Conservation (phyloP, 1,284 basidiomycete species). For the Rhodofomes roseus region DNA sequence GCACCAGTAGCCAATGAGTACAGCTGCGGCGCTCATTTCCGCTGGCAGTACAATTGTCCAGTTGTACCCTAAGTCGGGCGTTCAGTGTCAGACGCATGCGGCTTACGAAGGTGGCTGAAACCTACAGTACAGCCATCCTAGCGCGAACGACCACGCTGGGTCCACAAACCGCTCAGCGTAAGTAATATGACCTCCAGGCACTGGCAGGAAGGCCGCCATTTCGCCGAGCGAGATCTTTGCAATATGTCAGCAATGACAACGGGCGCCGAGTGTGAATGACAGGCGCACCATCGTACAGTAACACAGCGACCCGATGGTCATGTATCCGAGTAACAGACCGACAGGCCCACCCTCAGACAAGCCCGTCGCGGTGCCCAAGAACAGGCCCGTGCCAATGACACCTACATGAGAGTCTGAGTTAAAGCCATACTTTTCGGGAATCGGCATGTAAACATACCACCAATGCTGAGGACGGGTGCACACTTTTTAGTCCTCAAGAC, state of each 20-base stretch:
- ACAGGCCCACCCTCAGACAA: slow-evolving; percentile 52
- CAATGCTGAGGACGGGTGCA: slow-evolving; percentile 25
- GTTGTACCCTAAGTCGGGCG: slow-evolving; percentile 49
- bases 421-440: neutral
- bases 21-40: slow-evolving; percentile 73
- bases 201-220: slow-evolving; percentile 34
- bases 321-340: slow-evolving; percentile 64
- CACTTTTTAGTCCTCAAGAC: neutral
- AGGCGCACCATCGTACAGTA: slow-evolving; percentile 37
- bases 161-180: slow-evolving; percentile 79
- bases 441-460: slow-evolving; percentile 19
- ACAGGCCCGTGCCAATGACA: slow-evolving; percentile 74
- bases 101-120: neutral
- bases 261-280: slow-evolving; percentile 28
- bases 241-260: slow-evolving; percentile 13
- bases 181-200: slow-evolving; percentile 71
- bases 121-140: slow-evolving; percentile 77
- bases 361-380: slow-evolving; percentile 59
- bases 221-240: slow-evolving; percentile 34
- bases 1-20: slow-evolving; percentile 77
- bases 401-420: slow-evolving; percentile 39
- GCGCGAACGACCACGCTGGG: slow-evolving; percentile 75
- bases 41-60: slow-evolving; percentile 73
- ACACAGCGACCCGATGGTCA: slow-evolving; percentile 58
- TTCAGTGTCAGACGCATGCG: neutral